Conservation (phyloP, 2,329 filamentous ascomycete genomes). For the Cordyceps cateniannulata region DNA sequence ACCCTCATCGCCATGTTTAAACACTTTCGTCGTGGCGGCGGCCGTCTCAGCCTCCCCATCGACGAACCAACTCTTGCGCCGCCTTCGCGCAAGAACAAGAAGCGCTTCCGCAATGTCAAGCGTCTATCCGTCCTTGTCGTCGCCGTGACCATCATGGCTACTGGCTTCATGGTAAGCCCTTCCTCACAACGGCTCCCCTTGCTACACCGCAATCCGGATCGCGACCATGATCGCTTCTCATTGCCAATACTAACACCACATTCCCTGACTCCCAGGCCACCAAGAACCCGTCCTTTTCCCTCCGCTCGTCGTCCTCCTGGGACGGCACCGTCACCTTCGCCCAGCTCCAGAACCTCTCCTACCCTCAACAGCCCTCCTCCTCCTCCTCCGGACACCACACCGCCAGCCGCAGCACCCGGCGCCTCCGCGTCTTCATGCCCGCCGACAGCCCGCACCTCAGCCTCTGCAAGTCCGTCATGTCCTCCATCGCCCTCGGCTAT, state of each 20-base stretch:
- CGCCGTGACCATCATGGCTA: constrained; percentile 10
- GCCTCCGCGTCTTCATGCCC: constrained; percentile 31
- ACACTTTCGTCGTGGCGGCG: constrained; percentile 8
- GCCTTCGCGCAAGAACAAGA: constrained; percentile 6
- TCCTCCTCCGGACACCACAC: not conserved
- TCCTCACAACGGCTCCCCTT: not conserved
- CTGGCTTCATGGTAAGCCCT: constrained; percentile 5
- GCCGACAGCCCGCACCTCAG: constrained; percentile 30
- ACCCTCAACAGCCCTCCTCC: not conserved
- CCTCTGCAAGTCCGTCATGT: constrained; percentile 34
- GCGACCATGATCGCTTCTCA: not conserved
- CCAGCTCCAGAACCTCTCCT: constrained; percentile 7
- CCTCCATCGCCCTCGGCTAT: constrained; percentile 31
- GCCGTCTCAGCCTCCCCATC: constrained; percentile 5
- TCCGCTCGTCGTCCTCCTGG: not conserved
- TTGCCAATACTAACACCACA: not conserved
- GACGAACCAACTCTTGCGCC: constrained; percentile 1
- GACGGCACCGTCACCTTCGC: constrained; percentile 6
- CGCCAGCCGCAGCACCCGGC: constrained; percentile 16
- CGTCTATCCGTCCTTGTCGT: constrained; percentile 7
- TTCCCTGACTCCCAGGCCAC: not conserved
- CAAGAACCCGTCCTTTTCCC: not conserved
- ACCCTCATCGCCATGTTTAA: constrained; percentile 2
- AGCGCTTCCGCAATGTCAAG: constrained; percentile 9
- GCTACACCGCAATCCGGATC: not conserved